These are phyloP conservation scores for Hyparrhenia diplandra DNA, from an alignment of 176 grass and related monocot species.

Conservation along the genomic window DNA sequence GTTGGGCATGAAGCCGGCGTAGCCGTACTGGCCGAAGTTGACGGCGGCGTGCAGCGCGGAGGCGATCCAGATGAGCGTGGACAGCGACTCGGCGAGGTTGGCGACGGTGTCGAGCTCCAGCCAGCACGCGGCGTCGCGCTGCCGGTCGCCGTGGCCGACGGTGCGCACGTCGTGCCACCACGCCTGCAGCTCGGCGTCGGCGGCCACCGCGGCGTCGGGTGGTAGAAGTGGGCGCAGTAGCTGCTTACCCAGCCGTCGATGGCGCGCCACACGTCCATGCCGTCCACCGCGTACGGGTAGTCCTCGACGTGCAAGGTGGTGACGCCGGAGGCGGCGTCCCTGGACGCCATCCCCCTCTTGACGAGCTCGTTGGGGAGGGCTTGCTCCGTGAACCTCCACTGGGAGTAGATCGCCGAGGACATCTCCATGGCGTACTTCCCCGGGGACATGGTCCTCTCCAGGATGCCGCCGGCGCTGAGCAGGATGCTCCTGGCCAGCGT, in stretches of 20 bases:
- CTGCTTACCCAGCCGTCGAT: conserved; percentile 68
- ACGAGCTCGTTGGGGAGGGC: conserved; percentile 76
- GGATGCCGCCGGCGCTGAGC: conserved; percentile 56
- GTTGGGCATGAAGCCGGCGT: conserved; percentile 88
- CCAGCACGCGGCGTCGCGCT: conserved; percentile 63
- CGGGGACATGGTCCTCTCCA: conserved; percentile 82
- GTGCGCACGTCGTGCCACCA: conserved; percentile 78
- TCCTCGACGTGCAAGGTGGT: conserved; percentile 56
- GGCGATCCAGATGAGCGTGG: conserved; percentile 90
- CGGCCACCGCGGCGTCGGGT: conserved; percentile 32
- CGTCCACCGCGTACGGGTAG: conserved; percentile 84
- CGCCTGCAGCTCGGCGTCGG: conserved; percentile 59
- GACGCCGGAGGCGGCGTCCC: background rate
- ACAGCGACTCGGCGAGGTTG: conserved; percentile 43
- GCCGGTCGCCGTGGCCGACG: conserved; percentile 80
- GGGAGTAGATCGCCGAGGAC: conserved; percentile 62
- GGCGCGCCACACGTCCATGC: conserved; percentile 77
- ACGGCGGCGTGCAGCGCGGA: conserved; percentile 93
- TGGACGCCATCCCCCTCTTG: conserved; percentile 64
- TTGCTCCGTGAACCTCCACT: conserved; percentile 79
- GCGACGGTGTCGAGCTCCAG: conserved; percentile 41
- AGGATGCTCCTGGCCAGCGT: conserved; percentile 82
- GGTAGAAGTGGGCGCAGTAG: conserved; percentile 78
- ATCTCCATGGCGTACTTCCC: conserved; percentile 77
- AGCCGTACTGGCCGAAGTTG: conserved; percentile 92